Conservation (phyloP, 164 flowering plant genomes). For the Cinnamomum micranthum region DNA sequence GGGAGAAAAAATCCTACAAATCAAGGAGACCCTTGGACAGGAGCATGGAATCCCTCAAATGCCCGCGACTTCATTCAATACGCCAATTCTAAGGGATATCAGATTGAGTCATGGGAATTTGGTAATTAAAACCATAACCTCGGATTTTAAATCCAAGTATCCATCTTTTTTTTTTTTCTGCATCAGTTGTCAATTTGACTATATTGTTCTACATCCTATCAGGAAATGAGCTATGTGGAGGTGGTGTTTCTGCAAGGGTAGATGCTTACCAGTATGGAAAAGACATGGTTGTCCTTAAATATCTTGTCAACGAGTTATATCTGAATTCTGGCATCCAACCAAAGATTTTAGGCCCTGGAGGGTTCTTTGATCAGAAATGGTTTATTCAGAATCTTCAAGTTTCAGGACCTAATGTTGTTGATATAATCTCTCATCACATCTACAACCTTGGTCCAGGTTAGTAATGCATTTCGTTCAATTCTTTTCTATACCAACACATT, state of each 20-base stretch:
- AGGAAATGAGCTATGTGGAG: conserved; percentile 66
- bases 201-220: neutral
- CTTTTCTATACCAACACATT: neutral
- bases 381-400: conserved; percentile 34
- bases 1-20: conserved; percentile 31
- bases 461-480: neutral
- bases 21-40: conserved; percentile 25
- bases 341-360: conserved; percentile 49
- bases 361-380: conserved; percentile 63
- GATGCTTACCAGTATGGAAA: conserved; percentile 41
- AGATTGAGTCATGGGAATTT: conserved; percentile 58
- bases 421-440: conserved; percentile 56
- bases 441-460: conserved; percentile 75
- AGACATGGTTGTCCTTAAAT: conserved; percentile 37
- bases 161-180: neutral
- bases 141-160: neutral
- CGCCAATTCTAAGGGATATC: conserved; percentile 46
- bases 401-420: conserved; percentile 44
- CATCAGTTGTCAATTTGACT: neutral
- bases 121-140: conserved; percentile 33
- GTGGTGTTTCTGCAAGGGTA: conserved; percentile 44
- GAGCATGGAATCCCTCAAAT: conserved; percentile 49
- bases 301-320: no score
- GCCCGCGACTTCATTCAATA: conserved; percentile 49
- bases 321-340: conserved; percentile 23